These are phyloP conservation scores for Metschnikowia lachancei DNA, from an alignment of 805 yeast genomes.

Conservation along the genomic window DNA sequence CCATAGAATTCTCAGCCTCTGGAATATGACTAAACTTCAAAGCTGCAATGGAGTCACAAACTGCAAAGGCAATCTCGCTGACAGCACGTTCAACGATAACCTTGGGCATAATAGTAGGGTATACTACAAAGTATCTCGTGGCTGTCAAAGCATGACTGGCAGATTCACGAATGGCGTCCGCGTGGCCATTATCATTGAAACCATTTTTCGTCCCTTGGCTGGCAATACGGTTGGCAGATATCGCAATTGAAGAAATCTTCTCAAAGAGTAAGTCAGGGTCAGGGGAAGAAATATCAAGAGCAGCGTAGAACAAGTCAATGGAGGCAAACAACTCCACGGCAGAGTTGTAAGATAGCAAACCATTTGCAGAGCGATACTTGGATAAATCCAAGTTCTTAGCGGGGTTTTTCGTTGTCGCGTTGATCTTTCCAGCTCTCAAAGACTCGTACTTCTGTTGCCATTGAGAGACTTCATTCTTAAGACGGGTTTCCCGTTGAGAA, in stretches of 20 bases:
- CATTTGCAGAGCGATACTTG: slow-evolving; percentile 34
- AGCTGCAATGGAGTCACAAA: slow-evolving; percentile 58
- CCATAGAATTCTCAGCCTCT: not conserved
- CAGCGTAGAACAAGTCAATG: slow-evolving; percentile 44
- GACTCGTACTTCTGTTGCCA: slow-evolving; percentile 55
- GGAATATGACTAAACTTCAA: slow-evolving; percentile 43
- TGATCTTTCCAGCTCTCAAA: slow-evolving; percentile 36
- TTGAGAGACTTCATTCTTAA: slow-evolving; percentile 35
- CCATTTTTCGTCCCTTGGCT: slow-evolving; percentile 29
- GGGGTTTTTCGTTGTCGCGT: slow-evolving; percentile 21
- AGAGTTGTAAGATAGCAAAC: slow-evolving; percentile 46
- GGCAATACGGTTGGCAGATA: slow-evolving; percentile 43
- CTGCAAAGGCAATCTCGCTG: slow-evolving; percentile 64
- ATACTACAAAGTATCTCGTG: slow-evolving; percentile 68
- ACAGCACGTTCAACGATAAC: slow-evolving; percentile 72
- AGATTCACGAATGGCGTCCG: slow-evolving; percentile 57
- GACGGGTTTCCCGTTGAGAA: slow-evolving; percentile 14
- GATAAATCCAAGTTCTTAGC: slow-evolving; percentile 26
- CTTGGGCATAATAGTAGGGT: slow-evolving; percentile 63
- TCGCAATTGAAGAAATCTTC: slow-evolving; percentile 48
- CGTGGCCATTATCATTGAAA: slow-evolving; percentile 21
- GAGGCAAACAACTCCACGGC: slow-evolving; percentile 47
- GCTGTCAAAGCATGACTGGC: slow-evolving; percentile 74
- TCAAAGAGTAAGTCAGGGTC: slow-evolving; percentile 48
- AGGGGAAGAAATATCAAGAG: slow-evolving; percentile 26